Percentiles rank a stretch among this genome's conserved stretches.
Conservation (phyloP, 345 rosid genomes). For the Atalantia buxifolia region DNA sequence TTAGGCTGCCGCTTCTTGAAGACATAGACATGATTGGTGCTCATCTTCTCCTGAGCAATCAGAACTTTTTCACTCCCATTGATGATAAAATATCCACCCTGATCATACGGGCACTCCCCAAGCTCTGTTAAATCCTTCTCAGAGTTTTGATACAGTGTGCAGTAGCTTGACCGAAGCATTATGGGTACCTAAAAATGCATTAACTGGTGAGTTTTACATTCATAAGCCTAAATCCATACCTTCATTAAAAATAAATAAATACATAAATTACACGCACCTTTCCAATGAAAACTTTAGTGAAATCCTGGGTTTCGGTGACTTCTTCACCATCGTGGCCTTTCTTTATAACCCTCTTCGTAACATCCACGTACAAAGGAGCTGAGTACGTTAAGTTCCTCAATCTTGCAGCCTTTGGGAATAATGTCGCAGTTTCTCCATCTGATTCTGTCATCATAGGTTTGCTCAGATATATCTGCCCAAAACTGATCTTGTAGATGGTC, state of each 20-base stretch:
- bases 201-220: background rate
- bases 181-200: slow-evolving; percentile 67
- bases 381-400: slow-evolving; percentile 94
- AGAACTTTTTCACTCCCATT: slow-evolving; percentile 99
- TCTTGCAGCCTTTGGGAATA: slow-evolving; percentile 97
- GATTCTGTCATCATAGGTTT: slow-evolving; percentile 99
- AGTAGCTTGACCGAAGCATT: slow-evolving; percentile 96
- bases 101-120: slow-evolving; percentile 99
- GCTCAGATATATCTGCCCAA: slow-evolving; percentile 96
- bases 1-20: slow-evolving; percentile 98
- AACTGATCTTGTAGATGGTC: slow-evolving; percentile 92
- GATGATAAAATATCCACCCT: slow-evolving; percentile 95
- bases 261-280: slow-evolving; percentile 46
- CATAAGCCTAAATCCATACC: background rate
- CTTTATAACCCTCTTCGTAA: slow-evolving; percentile 83
- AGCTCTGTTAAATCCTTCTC: slow-evolving; percentile 98
- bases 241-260: background rate
- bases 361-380: slow-evolving; percentile 94
- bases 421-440: slow-evolving; percentile 95
- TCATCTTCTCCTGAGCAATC: slow-evolving; percentile 99
- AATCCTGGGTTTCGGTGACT: slow-evolving; percentile 89
- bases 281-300: slow-evolving; percentile 93
- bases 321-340: slow-evolving; percentile 99
- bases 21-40: slow-evolving; percentile 95
- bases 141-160: slow-evolving; percentile 81